phyloP scores from a whole-genome alignment of 768 basidiomycete species.

The Russula lepida region DNA sequence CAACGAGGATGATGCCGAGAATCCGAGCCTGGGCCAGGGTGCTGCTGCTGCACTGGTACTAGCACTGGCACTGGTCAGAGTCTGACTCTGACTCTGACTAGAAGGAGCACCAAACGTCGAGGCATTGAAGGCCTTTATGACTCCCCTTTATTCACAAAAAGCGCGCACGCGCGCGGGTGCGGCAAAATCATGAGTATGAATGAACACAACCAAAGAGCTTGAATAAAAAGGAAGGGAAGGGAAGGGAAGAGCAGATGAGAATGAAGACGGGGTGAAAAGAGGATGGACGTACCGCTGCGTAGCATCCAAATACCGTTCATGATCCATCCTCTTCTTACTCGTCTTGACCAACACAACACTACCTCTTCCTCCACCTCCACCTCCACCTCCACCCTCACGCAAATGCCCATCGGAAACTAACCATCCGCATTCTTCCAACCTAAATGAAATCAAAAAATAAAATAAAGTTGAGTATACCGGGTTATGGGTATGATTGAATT shows the following conservation, averaged over 20 bases:
- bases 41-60: too few species aligned
- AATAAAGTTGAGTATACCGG: too few species aligned
- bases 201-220: too few species aligned
- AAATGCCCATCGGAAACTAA: not conserved
- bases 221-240: too few species aligned
- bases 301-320: slow-evolving; percentile 2
- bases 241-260: too few species aligned
- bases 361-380: not conserved
- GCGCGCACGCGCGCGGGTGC: too few species aligned
- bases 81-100: too few species aligned
- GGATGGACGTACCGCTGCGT: not conserved
- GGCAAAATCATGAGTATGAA: not conserved
- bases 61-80: too few species aligned
- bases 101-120: not conserved
- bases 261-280: too few species aligned
- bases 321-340: not conserved
- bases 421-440: slow-evolving; percentile 4
- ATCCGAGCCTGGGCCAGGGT: too few species aligned
- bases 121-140: not conserved
- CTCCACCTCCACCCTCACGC: not conserved
- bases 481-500: too few species aligned
- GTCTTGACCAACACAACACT: not conserved
- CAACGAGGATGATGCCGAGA: too few species aligned
- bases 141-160: not conserved
- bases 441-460: not conserved